These are phyloP conservation scores for Phaffomyces opuntiae DNA, from an alignment of 805 yeast genomes.

Conservation along the genomic window DNA sequence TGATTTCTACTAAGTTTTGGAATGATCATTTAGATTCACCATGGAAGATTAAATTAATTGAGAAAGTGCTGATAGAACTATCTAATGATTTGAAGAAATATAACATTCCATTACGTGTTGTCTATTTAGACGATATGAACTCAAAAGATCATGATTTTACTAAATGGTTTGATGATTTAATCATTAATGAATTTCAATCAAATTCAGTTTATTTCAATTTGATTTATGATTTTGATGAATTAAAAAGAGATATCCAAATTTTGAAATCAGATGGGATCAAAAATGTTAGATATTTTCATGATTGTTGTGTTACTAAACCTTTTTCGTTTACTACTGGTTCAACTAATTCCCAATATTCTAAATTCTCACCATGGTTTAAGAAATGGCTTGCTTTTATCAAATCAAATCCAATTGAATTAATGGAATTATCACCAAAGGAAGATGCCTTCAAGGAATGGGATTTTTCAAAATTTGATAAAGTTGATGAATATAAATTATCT, in stretches of 20 bases:
- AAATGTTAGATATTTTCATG: constrained; percentile 26
- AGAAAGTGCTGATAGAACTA: constrained; percentile 28
- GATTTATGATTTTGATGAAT: constrained; percentile 31
- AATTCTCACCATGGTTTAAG: constrained; percentile 43
- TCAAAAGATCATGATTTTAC: constrained; percentile 8
- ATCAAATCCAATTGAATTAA: constrained; percentile 6
- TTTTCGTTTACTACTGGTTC: constrained; percentile 30
- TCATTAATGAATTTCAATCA: constrained; percentile 8
- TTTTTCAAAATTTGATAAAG: background rate
- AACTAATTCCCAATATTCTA: constrained; percentile 38
- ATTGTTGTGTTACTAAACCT: constrained; percentile 37
- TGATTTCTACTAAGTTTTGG: constrained; percentile 34
- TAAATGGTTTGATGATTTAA: constrained; percentile 19
- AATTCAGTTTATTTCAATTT: constrained; percentile 24
- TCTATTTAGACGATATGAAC: constrained; percentile 17
- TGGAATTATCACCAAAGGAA: background rate
- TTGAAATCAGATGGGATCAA: constrained; percentile 8
- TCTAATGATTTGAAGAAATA: constrained; percentile 24
- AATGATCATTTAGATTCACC: constrained; percentile 37
- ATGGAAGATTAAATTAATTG: constrained; percentile 34
- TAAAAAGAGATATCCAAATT: constrained; percentile 25
- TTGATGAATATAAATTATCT: constrained; percentile 17
- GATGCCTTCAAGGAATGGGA: constrained; percentile 12
- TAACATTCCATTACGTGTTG: constrained; percentile 31
- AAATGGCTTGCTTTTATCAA: constrained; percentile 32